Evolutionary conservation across 345 rosid species (phyloP).

Genomic region (Linum usitatissimum): DNA sequence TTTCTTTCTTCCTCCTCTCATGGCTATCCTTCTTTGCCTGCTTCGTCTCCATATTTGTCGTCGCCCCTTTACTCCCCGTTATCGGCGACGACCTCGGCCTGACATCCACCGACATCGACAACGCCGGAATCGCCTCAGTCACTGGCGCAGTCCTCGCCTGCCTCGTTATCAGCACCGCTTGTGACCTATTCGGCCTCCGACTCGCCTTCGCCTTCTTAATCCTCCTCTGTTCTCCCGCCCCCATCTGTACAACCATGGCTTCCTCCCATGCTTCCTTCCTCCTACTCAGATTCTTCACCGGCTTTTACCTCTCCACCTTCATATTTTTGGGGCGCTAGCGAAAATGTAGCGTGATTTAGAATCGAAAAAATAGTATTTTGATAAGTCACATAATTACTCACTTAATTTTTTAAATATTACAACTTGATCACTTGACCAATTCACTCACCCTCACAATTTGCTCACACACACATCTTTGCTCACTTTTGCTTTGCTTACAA

Average conservation of each 20-base stretch:
- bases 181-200: slow-evolving; percentile 66
- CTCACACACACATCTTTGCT: too few species aligned
- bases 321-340: slow-evolving; percentile 18
- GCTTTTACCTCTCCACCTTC: slow-evolving; percentile 64
- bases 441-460: too few species aligned
- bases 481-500: too few species aligned
- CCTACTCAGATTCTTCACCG: slow-evolving; percentile 49
- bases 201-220: slow-evolving; percentile 56
- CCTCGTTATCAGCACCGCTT: slow-evolving; percentile 70
- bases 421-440: too few species aligned
- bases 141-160: slow-evolving; percentile 73
- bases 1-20: too few species aligned
- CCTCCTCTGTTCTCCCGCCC: slow-evolving; percentile 45
- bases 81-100: slow-evolving; percentile 53
- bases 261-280: slow-evolving; percentile 44
- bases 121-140: slow-evolving; percentile 66
- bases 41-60: slow-evolving; percentile 81
- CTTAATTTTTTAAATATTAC: too few species aligned
- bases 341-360: too few species aligned
- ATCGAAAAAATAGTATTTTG: too few species aligned
- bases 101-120: slow-evolving; percentile 32
- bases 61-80: slow-evolving; percentile 71
- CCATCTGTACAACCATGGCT: slow-evolving; percentile 38
- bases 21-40: too few species aligned
- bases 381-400: too few species aligned